phyloP scores from a whole-genome alignment of 495 filamentous ascomycete genomes.

The Staphylotrichum longicolle region DNA sequence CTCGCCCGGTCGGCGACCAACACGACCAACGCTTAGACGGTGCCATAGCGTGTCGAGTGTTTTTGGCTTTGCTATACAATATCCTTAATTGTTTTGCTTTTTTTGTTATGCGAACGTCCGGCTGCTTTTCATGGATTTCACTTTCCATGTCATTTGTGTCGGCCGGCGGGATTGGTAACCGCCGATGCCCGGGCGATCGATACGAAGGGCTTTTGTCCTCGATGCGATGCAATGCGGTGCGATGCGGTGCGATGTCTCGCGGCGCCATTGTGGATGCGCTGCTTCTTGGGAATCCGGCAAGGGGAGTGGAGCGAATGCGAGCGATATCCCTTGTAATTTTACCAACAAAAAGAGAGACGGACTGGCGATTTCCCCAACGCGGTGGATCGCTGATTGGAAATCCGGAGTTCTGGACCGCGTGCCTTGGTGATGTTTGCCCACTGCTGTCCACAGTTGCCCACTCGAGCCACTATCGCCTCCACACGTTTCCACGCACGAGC shows the following conservation, averaged over 20 bases:
- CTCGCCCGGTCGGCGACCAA: conserved; percentile 36
- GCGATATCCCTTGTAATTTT: conserved; percentile 7
- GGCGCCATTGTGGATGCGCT: conserved; percentile 9
- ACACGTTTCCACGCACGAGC: neutral
- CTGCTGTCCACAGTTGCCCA: too few species aligned
- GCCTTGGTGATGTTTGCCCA: too few species aligned
- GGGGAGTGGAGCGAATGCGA: conserved; percentile 1
- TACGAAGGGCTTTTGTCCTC: neutral
- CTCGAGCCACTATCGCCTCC: neutral
- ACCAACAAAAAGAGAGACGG: conserved; percentile 7
- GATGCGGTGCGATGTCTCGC: neutral
- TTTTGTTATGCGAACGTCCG: neutral
- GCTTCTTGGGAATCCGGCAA: conserved; percentile 2
- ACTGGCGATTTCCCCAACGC: neutral
- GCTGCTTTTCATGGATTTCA: neutral
- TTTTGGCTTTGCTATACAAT: neutral
- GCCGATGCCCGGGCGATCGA: too few species aligned
- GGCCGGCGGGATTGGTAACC: too few species aligned
- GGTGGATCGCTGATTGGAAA: neutral
- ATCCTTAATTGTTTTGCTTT: too few species aligned
- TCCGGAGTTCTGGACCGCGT: conserved; percentile 9
- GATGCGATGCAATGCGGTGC: too few species aligned
- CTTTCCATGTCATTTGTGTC: neutral
- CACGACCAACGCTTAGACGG: conserved; percentile 31
- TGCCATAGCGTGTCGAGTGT: neutral